Base-by-base conservation (phyloP, 768 basidiomycete species). In the Lactarius trivialis region DNA sequence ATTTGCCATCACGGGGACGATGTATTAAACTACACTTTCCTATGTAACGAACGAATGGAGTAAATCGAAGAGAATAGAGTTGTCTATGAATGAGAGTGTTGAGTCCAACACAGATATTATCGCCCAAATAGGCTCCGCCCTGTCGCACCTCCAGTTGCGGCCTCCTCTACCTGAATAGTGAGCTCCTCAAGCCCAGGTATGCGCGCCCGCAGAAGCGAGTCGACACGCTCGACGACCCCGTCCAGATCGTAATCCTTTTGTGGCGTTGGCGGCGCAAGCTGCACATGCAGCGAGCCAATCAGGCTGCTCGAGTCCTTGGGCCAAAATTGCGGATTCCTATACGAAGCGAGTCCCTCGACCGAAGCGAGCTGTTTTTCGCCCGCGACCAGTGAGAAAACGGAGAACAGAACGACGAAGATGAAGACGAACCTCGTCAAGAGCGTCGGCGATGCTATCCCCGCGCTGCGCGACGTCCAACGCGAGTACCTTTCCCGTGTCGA, bases 251-350 rank as follows among this genome's bases (percentile, higher is more conserved):
- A 86, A 19, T 82, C 81, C 45, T 75, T 75, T 24, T 76, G 73
- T 17, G 54, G 72, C 43, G 54, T 49, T 3, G 54, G 60, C 7
- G 56, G 53, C 1, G 60, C 78, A n/a, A 99, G 80, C 67, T 92
- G 91, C 54, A 99, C 84, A 71, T 91, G 93, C 59, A 98, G 92
- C 7, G 92, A 93, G 26, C 96, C 97, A 68, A 98, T 85, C 41
- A 97, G 72, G 50, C 83, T 85, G 3, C 82, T 80, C 4, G 91
- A 83, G 73, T 98, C 95, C 74, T 96, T 94, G 0, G 94, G 94
- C 97, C 97, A 98, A 74, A 99, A 97, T 28, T 92, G 82, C 0
- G 95, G 85, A 0, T 81, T 78, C 3, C 84, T 84, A 74, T 89
- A 96, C 2, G 90, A 90, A 2, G 81, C 83, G 4, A 99, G 76